Evolutionary conservation across 2,329 filamentous ascomycete genomes (phyloP), one percentile per base, ranked within the genome.

Genomic region (Corniculantispora saksenae): DNA sequence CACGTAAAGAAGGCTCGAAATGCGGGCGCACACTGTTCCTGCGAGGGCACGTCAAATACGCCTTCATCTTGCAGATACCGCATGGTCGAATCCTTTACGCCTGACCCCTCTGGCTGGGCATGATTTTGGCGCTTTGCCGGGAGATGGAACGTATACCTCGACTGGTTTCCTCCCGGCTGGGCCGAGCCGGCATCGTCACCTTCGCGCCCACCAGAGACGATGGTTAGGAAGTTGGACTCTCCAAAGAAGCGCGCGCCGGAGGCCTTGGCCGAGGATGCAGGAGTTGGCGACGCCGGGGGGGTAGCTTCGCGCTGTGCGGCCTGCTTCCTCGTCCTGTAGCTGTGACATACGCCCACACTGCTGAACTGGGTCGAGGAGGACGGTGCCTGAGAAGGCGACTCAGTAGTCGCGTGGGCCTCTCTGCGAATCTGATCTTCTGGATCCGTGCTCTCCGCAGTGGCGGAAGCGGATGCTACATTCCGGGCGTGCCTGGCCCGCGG

Each of bases 1-100:
- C 83, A 84, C 25, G 77, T 74, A 63, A 87, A 86, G 72, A 86
- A 87, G 0, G 83, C 83, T 21, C 79, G 74, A 0, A 86, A 69
- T 0, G 84, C 74, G 1, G 76, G 76, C 4, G 81, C 73, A 50
- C 80, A 80, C 21, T 80, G 76, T 2, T 77, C 70, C 17, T 74
- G 68, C 2, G 80, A 76, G 0, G 84, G 83, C 27, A 84, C 80
- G 0, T 78, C 77, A 50, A 86, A 79, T 15, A 73, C 75, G 8
- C 74, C 74, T 53, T 82, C 78, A 40, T 81, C 79, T 15, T 79
- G 79, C 3, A 85, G 80, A 66, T 82, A 84, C 17, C 81, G 79
- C 50, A 84, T 75, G 1, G 82, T 81, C 58, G 77, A 80, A 40
- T 80, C 80, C 6, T 83, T 76, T 58, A 82, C 82, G 21, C 80